Evolutionary conservation across 2,329 filamentous ascomycete species (phyloP).

Genomic region (Trichoderma asperellum): DNA sequence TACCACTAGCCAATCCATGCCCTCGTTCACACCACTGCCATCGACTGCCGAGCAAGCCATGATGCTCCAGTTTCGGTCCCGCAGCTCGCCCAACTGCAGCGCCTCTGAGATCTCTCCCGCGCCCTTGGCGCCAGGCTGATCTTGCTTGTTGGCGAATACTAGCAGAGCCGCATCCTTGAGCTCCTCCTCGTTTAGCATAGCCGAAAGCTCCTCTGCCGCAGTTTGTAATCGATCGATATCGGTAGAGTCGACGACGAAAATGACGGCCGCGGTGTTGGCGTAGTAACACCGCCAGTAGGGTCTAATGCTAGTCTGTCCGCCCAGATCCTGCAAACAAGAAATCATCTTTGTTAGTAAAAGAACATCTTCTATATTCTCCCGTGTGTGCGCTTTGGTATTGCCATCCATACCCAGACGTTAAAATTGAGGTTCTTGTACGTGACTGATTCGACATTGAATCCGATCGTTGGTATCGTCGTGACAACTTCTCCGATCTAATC

Average conservation of each 20-base stretch:
- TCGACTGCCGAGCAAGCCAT: slow-evolving; percentile 97
- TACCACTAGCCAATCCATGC: slow-evolving; percentile 99
- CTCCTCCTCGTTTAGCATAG: slow-evolving; percentile 97
- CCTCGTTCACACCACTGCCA: slow-evolving; percentile 90
- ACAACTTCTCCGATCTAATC: slow-evolving; percentile 94
- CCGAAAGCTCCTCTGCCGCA: slow-evolving; percentile 86
- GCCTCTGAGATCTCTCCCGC: slow-evolving; percentile 97
- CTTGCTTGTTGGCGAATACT: slow-evolving; percentile 99
- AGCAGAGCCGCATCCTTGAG: slow-evolving; percentile 88
- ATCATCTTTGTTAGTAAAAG: background rate
- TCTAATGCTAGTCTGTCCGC: slow-evolving; percentile 96
- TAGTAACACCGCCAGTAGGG: slow-evolving; percentile 99
- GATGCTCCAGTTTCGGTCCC: slow-evolving; percentile 98
- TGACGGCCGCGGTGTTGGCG: slow-evolving; percentile 95
- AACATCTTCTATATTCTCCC: too few relatives aligned
- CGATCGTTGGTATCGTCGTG: slow-evolving; percentile 98
- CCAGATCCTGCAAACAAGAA: slow-evolving; percentile 68
- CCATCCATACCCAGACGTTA: slow-evolving; percentile 83
- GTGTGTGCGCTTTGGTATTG: slow-evolving; percentile 19
- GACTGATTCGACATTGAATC: slow-evolving; percentile 98
- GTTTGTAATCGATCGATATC: slow-evolving; percentile 95
- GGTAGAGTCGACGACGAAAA: slow-evolving; percentile 98
- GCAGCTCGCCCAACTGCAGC: slow-evolving; percentile 83
- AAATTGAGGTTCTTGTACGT: slow-evolving; percentile 98
- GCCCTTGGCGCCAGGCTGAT: slow-evolving; percentile 94